A percentile compares a stretch with the other conserved stretches of the same genome.
phyloP scores from a whole-genome alignment of 441 rosid genomes.

The Jatropha multifida region DNA sequence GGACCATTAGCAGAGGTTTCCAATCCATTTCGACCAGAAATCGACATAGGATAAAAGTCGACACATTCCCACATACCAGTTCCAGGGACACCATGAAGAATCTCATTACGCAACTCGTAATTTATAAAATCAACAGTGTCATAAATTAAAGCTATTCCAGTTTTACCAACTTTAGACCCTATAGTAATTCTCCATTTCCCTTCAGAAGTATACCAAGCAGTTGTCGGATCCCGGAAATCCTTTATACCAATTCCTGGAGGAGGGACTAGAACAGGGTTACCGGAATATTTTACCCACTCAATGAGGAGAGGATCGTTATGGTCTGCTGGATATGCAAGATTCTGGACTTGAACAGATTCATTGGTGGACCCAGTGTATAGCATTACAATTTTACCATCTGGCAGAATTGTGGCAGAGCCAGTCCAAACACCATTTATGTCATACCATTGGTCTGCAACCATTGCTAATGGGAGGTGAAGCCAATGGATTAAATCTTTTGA shows the following conservation, averaged over 20 bases:
- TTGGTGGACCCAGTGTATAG: slow-evolving; percentile 76
- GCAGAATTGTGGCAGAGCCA: slow-evolving; percentile 75
- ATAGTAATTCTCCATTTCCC: slow-evolving; percentile 62
- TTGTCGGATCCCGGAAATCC: slow-evolving; percentile 82
- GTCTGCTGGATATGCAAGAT: slow-evolving; percentile 69
- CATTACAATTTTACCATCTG: slow-evolving; percentile 56
- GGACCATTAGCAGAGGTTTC: slow-evolving; percentile 70
- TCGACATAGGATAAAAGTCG: slow-evolving; percentile 77
- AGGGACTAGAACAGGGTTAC: slow-evolving; percentile 69
- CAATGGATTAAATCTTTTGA: slow-evolving; percentile 75
- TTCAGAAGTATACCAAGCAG: slow-evolving; percentile 63
- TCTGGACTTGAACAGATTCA: slow-evolving; percentile 61
- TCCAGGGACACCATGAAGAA: slow-evolving; percentile 60
- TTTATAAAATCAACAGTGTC: slow-evolving; percentile 56
- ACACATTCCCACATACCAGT: slow-evolving; percentile 96
- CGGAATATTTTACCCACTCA: slow-evolving; percentile 59
- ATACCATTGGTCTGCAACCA: slow-evolving; percentile 67
- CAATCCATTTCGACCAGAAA: slow-evolving; percentile 40
- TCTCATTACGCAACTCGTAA: slow-evolving; percentile 30
- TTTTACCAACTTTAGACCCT: slow-evolving; percentile 50
- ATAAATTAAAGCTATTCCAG: slow-evolving; percentile 60
- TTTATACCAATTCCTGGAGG: slow-evolving; percentile 48
- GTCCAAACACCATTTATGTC: slow-evolving; percentile 79
- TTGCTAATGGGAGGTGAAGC: slow-evolving; percentile 75
- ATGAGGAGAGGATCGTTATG: slow-evolving; percentile 65